Evolutionary conservation across 2,329 filamentous ascomycete genomes (phyloP), one percentile per base, ranked within the genome.

Genomic region (Fusarium aywerte): DNA sequence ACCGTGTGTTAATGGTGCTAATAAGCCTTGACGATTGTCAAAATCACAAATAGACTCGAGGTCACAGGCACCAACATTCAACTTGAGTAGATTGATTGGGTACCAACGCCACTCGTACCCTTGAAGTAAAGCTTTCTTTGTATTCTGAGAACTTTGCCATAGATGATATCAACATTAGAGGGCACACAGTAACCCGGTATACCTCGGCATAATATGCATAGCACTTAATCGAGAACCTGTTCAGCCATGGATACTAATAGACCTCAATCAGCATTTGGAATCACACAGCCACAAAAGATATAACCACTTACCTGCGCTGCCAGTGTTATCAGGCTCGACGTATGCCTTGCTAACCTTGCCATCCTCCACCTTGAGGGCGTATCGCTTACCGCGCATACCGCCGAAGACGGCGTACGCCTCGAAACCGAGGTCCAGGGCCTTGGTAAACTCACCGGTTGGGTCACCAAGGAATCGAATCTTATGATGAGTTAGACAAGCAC

Each of bases 401-500:
- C 95, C 95, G 73, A 98, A 96, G 77, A 97, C 87, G 54, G 90
- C 83, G 13, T 86, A 84, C 12, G 70, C 74, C 67, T 97, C 93
- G 75, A 97, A 97, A 67, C 86, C 86, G 40, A 97, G 85, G 61
- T 97, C 93, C 33, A 97, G 84, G 5, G 91, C 90, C 77, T 92
- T 90, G 68, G 92, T 96, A 81, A 97, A 97, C 61, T 87, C 84
- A 59, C 88, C 90, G 9, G 87, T 85, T 9, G 93, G 91, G 78
- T 97, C 94, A 49, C 90, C 93, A 39, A 97, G 84, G 85, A 97
- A 97, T 67, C 94, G 93, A 74, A 97, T 90, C 92, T 96, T 65
- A 31, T 18, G 48, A 62, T 39, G 68, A 50, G 40, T 21, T 15
- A 40, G n/a, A 7, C n/a, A 33, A 27, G 23, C 20, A 16, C 23